Base-by-base conservation (phyloP, 768 basidiomycete genomes). In the Termitomyces eurrhizus region DNA sequence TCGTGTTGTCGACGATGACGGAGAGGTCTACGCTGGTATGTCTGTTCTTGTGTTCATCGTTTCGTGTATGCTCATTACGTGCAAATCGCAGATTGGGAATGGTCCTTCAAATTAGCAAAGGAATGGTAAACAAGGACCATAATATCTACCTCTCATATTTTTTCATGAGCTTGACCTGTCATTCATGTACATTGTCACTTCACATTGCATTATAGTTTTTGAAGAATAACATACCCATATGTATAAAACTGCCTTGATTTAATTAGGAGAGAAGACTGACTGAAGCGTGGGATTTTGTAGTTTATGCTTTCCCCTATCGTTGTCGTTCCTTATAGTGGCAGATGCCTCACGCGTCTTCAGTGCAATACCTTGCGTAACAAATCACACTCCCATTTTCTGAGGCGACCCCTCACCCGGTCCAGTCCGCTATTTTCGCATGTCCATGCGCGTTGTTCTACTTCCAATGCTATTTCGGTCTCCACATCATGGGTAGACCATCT, bases 71-170 rank as follows among this genome's bases (percentile, higher is more conserved):
- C 46, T 64, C 11, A 63, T 44, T 44, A 18, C 14, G 18, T 35
- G 26, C 32, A 51, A 52, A 24, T 7, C 6, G n/a, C 46, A 89
- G 92, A 93, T 65, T 93, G 88, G 78, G 85, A 90, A 62, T 98
- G 95, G 95, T 74, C 70, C 29, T 97, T 98, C 82, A 96, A 93
- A 73, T 82, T 98, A 61, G 86, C 80, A 48, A 96, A 96, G 77
- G 93, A 95, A 66, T 98, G 95, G 95, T 89, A 71, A 69, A 70
- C 33, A 62, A 55, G 33, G n/a, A 49, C 36, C 39, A 56, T 60
- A 26, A 57, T 42, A 50, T 52, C 54, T 53, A 37, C 35, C 18
- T 24, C 26, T 44, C 35, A 21, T n/a, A 35, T 57, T 62, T 63
- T 53, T 65, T 58, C 35, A 42, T 21, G 42, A 21, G 56, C 33